Evolutionary conservation across 805 yeast genomes (phyloP).

Genomic region (Naumovozyma castellii): DNA sequence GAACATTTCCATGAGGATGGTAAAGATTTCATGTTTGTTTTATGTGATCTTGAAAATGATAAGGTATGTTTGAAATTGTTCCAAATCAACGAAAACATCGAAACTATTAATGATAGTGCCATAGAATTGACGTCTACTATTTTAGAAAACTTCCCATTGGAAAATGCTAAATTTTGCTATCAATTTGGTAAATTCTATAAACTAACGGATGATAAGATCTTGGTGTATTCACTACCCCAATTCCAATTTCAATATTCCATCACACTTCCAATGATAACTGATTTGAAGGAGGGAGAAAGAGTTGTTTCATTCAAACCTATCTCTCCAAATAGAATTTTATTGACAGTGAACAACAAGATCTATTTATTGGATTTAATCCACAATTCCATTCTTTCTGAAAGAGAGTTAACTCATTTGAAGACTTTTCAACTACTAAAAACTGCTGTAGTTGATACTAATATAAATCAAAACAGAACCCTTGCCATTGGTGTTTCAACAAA

Average conservation of each 20-base stretch:
- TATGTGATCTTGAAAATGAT: slow-evolving; percentile 14
- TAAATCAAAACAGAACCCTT: slow-evolving; percentile 16
- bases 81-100: slow-evolving; percentile 9
- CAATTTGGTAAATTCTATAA: slow-evolving; percentile 24
- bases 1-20: slow-evolving; percentile 17
- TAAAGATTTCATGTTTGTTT: slow-evolving; percentile 11
- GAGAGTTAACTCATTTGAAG: slow-evolving; percentile 22
- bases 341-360: slow-evolving; percentile 22
- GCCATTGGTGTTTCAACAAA: slow-evolving; percentile 27
- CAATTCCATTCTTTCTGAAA: slow-evolving; percentile 17
- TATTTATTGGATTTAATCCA: slow-evolving; percentile 25
- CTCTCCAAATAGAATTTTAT: slow-evolving; percentile 22
- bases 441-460: slow-evolving; percentile 12
- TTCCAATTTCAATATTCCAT: slow-evolving; percentile 16
- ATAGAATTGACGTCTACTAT: slow-evolving; percentile 20
- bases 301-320: slow-evolving; percentile 21
- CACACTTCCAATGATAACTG: slow-evolving; percentile 19
- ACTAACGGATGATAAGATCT: slow-evolving; percentile 10
- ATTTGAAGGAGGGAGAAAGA: slow-evolving; percentile 2
- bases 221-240: slow-evolving; percentile 20
- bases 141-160: slow-evolving; percentile 14
- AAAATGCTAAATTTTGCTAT: slow-evolving; percentile 17
- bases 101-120: background rate
- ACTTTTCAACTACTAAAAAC: slow-evolving; percentile 22
- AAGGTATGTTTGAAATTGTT: slow-evolving; percentile 21